Conservation (phyloP, 495 filamentous ascomycete species). For the Penicillium lagena region DNA sequence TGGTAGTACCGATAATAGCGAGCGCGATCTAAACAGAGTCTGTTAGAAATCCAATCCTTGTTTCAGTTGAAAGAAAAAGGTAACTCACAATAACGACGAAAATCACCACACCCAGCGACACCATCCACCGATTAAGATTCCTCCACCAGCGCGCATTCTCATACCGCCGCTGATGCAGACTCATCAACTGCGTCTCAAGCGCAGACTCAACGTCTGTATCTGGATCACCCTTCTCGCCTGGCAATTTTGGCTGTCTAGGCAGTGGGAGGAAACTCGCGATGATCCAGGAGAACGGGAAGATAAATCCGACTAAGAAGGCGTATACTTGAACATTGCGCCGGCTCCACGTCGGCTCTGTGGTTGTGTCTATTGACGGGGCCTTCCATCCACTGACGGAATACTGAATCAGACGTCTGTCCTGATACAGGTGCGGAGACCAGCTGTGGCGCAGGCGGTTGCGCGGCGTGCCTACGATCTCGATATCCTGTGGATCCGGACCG, state of each 20-base stretch:
- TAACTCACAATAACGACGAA: slow-evolving; percentile 65
- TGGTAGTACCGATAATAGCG: slow-evolving; percentile 49
- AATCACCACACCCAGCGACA: slow-evolving; percentile 67
- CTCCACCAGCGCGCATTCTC: slow-evolving; percentile 92
- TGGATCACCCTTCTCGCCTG: slow-evolving; percentile 13
- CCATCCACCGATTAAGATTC: slow-evolving; percentile 83
- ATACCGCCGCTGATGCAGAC: slow-evolving; percentile 57
- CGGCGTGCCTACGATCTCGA: slow-evolving; percentile 11
- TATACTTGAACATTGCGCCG: slow-evolving; percentile 76
- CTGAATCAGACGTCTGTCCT: slow-evolving; percentile 46
- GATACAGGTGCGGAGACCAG: slow-evolving; percentile 71
- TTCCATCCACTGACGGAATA: slow-evolving; percentile 47
- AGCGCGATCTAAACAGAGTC: slow-evolving; percentile 41
- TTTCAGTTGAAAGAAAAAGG: not conserved
- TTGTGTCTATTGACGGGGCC: slow-evolving; percentile 63
- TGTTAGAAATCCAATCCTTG: slow-evolving; percentile 5
- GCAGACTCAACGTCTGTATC: slow-evolving; percentile 35
- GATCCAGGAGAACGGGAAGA: slow-evolving; percentile 86
- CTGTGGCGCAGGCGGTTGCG: slow-evolving; percentile 35
- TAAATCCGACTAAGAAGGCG: slow-evolving; percentile 81
- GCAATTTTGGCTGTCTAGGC: slow-evolving; percentile 45
- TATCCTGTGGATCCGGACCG: slow-evolving; percentile 16
- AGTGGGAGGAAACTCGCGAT: slow-evolving; percentile 77
- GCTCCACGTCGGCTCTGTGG: slow-evolving; percentile 49
- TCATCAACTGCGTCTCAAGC: slow-evolving; percentile 35